Percentiles rank a stretch among this genome's conserved stretches.
Evolutionary conservation across 768 basidiomycete genomes (phyloP).

Genomic region (Russula sp.): DNA sequence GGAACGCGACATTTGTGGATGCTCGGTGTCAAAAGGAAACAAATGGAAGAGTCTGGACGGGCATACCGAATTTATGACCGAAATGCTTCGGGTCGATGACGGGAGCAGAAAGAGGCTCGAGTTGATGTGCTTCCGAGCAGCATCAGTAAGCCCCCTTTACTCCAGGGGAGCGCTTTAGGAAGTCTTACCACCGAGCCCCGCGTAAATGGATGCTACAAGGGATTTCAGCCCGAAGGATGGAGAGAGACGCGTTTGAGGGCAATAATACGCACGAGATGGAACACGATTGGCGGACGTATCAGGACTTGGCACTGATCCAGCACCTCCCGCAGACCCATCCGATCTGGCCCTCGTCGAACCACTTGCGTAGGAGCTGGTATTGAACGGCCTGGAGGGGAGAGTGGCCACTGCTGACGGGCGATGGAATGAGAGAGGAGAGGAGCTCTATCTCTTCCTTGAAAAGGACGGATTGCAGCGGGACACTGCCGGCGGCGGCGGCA

Average conservation of each 20-base stretch:
- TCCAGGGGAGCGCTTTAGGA: not conserved
- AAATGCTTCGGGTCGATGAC: conserved; percentile 42
- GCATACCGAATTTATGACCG: conserved; percentile 19
- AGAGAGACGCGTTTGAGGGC: not conserved
- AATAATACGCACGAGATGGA: conserved; percentile 16
- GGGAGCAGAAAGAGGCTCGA: conserved; percentile 33
- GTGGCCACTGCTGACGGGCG: conserved; percentile 5
- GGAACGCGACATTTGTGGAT: conserved; percentile 28
- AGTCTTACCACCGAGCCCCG: conserved; percentile 19
- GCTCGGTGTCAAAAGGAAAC: conserved; percentile 2
- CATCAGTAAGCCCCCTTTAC: not conserved
- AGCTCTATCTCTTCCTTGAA: conserved; percentile 13
- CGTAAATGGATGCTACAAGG: conserved; percentile 13
- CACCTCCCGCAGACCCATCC: conserved; percentile 22
- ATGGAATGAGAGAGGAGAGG: conserved; percentile 16
- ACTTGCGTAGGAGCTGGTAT: conserved; percentile 18
- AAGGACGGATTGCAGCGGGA: conserved; percentile 18
- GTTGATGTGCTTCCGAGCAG: conserved; percentile 27
- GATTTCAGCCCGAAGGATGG: not conserved
- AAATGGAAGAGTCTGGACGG: not conserved
- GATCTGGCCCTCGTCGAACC: conserved; percentile 20
- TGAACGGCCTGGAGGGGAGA: conserved; percentile 20
- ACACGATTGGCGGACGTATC: conserved; percentile 21
- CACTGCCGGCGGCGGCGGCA: conserved; percentile 16
- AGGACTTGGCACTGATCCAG: conserved; percentile 4